Conservation (phyloP, 257 asterid species). For the Linaria vulgaris region DNA sequence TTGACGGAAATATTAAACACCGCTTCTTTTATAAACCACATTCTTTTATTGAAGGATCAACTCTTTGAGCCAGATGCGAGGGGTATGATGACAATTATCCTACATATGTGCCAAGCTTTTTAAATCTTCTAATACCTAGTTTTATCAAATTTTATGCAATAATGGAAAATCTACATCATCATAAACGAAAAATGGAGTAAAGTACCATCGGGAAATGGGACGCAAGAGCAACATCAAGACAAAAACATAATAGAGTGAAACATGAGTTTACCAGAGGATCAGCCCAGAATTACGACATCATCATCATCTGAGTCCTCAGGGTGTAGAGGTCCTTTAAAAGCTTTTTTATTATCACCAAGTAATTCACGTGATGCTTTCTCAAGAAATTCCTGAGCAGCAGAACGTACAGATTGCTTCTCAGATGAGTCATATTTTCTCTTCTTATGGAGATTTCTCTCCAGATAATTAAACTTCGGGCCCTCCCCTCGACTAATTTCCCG, state of each 20-base stretch:
- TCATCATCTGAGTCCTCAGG: conserved; percentile 64
- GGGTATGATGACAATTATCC: no score
- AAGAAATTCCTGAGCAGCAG: conserved; percentile 91
- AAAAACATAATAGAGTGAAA: conserved; percentile 22
- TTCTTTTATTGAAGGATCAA: no score
- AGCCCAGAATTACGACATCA: conserved; percentile 55
- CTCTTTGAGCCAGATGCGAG: no score
- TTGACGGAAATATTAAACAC: no score
- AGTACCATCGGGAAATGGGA: neutral
- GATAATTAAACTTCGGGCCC: conserved; percentile 40
- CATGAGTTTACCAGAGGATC: conserved; percentile 59
- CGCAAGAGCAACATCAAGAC: conserved; percentile 2
- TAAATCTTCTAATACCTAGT: no score
- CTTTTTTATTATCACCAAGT: conserved; percentile 73
- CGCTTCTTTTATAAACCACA: no score
- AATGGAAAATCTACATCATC: no score
- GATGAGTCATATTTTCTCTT: conserved; percentile 69
- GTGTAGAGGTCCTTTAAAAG: conserved; percentile 77
- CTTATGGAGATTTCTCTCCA: conserved; percentile 56
- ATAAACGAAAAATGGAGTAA: neutral
- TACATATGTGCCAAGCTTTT: no score
- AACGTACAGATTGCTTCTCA: conserved; percentile 72
- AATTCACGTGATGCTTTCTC: conserved; percentile 93
- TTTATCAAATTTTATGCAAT: no score
- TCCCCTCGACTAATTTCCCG: conserved; percentile 69